Conservation (phyloP, 768 basidiomycete species). For the Termitomyces sp. region DNA sequence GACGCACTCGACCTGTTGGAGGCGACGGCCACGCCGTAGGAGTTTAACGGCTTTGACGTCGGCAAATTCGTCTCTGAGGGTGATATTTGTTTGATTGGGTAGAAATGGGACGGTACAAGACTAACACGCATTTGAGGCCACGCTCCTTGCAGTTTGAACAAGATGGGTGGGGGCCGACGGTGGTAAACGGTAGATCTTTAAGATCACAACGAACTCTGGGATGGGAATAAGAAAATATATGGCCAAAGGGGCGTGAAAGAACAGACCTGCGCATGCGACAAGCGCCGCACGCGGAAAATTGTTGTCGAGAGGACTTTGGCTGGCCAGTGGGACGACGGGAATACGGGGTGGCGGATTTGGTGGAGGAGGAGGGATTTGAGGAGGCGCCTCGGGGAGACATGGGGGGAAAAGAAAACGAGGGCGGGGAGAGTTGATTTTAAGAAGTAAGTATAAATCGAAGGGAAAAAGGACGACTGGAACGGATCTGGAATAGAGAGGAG, state of each 20-base stretch:
- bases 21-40: constrained; percentile 67
- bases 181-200: constrained; percentile 65
- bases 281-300: constrained; percentile 92
- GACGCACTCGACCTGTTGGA: constrained; percentile 81
- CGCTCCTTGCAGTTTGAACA: constrained; percentile 92
- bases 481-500: constrained; percentile 31
- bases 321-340: constrained; percentile 49
- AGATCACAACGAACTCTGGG: constrained; percentile 88
- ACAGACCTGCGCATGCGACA: constrained; percentile 80
- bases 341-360: constrained; percentile 33
- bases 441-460: constrained; percentile 26
- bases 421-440: constrained; percentile 27
- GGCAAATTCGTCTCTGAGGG: constrained; percentile 79
- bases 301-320: constrained; percentile 72
- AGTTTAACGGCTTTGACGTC: constrained; percentile 88
- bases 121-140: constrained; percentile 89
- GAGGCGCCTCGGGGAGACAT: constrained; percentile 57
- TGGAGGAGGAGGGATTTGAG: constrained; percentile 26
- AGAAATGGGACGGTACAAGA: constrained; percentile 14
- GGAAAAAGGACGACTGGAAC: constrained; percentile 28
- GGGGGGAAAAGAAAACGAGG: constrained; percentile 15
- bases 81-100: background rate
- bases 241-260: constrained; percentile 6
- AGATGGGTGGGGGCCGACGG: constrained; percentile 39
- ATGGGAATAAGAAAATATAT: background rate